Evolutionary conservation across 495 filamentous ascomycete species (phyloP).

Genomic region (Apodospora peruviana): DNA sequence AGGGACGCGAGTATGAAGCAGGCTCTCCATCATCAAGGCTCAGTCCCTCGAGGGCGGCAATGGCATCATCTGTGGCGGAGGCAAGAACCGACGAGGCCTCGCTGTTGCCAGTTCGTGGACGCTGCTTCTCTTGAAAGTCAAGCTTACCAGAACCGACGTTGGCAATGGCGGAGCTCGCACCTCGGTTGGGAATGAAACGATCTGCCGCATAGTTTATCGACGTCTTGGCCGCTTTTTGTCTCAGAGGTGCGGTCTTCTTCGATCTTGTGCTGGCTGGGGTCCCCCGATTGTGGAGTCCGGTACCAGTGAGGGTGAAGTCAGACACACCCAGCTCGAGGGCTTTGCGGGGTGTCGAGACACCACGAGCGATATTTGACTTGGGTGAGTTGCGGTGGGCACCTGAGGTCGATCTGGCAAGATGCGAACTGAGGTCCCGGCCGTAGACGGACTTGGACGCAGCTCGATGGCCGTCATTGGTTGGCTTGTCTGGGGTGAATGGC

Average conservation of each 20-base stretch:
- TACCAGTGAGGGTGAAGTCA: conserved; percentile 86
- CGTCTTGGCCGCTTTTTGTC: conserved; percentile 68
- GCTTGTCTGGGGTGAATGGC: conserved; percentile 75
- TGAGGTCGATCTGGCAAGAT: conserved; percentile 63
- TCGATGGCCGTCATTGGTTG: conserved; percentile 42
- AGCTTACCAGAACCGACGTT: conserved; percentile 79
- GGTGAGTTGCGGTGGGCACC: conserved; percentile 67
- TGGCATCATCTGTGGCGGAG: conserved; percentile 68
- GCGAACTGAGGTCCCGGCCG: conserved; percentile 60
- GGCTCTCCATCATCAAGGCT: conserved; percentile 54
- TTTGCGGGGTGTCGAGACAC: conserved; percentile 59
- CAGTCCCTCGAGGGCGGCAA: conserved; percentile 71
- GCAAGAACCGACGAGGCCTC: conserved; percentile 61
- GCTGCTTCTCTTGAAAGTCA: conserved; percentile 54
- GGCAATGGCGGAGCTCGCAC: conserved; percentile 80
- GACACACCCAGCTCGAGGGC: conserved; percentile 87
- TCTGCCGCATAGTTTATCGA: conserved; percentile 82
- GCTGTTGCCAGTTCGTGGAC: conserved; percentile 53
- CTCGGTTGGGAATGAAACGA: conserved; percentile 91
- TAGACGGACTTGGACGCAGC: conserved; percentile 63
- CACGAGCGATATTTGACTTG: conserved; percentile 88
- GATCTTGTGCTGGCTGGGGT: conserved; percentile 69
- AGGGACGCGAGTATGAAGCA: conserved; percentile 62
- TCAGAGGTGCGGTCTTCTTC: conserved; percentile 54
- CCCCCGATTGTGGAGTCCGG: conserved; percentile 54